Evolutionary conservation across 2,329 filamentous ascomycete species (phyloP), one percentile per base, ranked within the genome.

Genomic region (Aspergillus sp.): DNA sequence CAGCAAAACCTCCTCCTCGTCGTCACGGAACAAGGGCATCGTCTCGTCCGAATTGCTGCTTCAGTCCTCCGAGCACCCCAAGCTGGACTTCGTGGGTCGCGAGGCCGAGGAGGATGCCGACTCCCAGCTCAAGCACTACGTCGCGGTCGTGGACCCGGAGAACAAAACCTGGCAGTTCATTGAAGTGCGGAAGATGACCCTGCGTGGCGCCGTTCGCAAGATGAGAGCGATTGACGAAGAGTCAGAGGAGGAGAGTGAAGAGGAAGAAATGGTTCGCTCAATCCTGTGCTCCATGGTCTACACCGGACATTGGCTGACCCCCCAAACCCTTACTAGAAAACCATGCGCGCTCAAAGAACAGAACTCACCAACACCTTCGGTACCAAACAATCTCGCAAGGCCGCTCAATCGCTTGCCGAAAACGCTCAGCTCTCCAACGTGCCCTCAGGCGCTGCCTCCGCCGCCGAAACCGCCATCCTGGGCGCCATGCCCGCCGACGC

Each of bases 31-130:
- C 63, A 66, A 71, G 28, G 73, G 71, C 52, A 71, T 81, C 65
- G 52, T 70, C 25, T 65, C 76, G 6, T 79, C 82, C 45, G 80
- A 85, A 58, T 71, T 88, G 6, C 79, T 88, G 38, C 79, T 88
- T 9, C 85, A 88, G 62, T 86, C 86, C 5, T 86, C 85, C 25
- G 77, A 82, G 52, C 86, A 89, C 64, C 78, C 83, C 13, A 84
- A 82, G 55, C 79, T 89, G 56, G 85, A 88, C 72, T 88, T 87
- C 66, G 79, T 80, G 19, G 86, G 83, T 21, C 78, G 77, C 38
- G 79, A 81, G 67, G 76, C 76, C 28, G 79, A 81, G 60, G 81
- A 84, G 57, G 76, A 79, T 43, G 77, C 81, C 53, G 81, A 86
- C 59, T 80, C 79, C 30, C 75, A 82, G 61, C 72, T 85, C 59